A percentile compares a stretch with the other conserved stretches of the same genome.
phyloP scores from a whole-genome alignment of 371 early-diverging fungal genomes.

The Dichotomocladium elegans region DNA sequence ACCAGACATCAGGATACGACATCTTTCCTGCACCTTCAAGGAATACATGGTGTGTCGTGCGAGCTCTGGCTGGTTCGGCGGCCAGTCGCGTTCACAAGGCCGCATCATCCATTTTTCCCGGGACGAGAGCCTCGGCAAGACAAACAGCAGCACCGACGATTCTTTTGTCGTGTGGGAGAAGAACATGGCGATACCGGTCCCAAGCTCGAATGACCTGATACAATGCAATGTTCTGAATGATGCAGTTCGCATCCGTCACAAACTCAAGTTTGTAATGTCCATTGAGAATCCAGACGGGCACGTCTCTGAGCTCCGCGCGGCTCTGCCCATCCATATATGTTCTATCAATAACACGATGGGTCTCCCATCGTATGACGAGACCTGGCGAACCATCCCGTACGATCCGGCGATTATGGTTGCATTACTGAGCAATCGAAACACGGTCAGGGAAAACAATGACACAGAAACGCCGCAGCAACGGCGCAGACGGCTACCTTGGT shows the following conservation, averaged over 20 bases:
- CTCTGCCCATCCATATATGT: conserved; percentile 27
- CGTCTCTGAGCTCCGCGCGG: conserved; percentile 32
- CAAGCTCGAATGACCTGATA: conserved; percentile 17
- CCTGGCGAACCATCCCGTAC: conserved; percentile 31
- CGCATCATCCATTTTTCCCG: conserved; percentile 25
- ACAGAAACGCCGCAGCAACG: not conserved
- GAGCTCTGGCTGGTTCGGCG: conserved; percentile 24
- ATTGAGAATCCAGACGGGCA: conserved; percentile 34
- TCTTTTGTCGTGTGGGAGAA: conserved; percentile 27
- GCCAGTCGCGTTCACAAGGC: conserved; percentile 26
- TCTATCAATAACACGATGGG: conserved; percentile 8
- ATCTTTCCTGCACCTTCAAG: conserved; percentile 31
- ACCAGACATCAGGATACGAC: conserved; percentile 19
- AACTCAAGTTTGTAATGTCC: conserved; percentile 33
- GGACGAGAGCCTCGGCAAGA: conserved; percentile 19
- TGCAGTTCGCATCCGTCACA: conserved; percentile 36
- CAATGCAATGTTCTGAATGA: conserved; percentile 40
- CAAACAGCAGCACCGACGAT: conserved; percentile 3
- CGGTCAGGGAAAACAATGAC: not conserved
- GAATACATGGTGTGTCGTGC: conserved; percentile 38
- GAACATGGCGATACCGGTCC: conserved; percentile 19
- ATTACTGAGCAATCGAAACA: conserved; percentile 7
- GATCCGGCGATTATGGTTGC: conserved; percentile 27
- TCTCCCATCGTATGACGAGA: conserved; percentile 35
- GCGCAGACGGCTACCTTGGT: not conserved